These are phyloP conservation scores for Rutstroemia sp. DNA, from an alignment of 2,329 filamentous ascomycete genomes.

Conservation along the genomic window DNA sequence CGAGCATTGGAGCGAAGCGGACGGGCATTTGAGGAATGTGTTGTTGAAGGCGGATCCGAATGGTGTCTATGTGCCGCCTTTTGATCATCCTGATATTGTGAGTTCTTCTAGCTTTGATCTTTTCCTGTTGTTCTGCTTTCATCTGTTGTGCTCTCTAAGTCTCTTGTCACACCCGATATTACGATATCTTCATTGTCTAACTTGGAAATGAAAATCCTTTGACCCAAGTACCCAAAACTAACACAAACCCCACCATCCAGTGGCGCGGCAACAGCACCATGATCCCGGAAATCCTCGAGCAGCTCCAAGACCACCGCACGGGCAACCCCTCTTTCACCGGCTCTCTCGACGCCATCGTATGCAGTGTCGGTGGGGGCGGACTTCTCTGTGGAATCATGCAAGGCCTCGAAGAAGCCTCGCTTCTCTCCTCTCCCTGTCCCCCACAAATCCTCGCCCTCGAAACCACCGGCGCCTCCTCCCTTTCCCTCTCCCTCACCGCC, in stretches of 20 bases:
- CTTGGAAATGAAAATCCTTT: neutral
- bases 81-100: slow-evolving; percentile 55
- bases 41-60: slow-evolving; percentile 41
- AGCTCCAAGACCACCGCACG: neutral
- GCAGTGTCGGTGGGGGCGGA: slow-evolving; percentile 74
- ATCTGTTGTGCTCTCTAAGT: neutral
- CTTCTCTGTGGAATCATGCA: slow-evolving; percentile 69
- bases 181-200: neutral
- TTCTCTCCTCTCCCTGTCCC: neutral
- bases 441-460: slow-evolving; percentile 63
- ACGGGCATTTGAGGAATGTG: slow-evolving; percentile 53
- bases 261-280: slow-evolving; percentile 60
- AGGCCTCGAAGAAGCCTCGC: slow-evolving; percentile 34
- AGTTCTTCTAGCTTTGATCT: neutral
- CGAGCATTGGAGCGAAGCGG: slow-evolving; percentile 61
- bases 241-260: neutral
- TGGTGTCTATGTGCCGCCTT: slow-evolving; percentile 61
- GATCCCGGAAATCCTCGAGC: slow-evolving; percentile 34
- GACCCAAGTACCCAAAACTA: neutral
- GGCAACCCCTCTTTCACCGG: neutral
- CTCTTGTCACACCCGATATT: too few species aligned
- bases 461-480: slow-evolving; percentile 64
- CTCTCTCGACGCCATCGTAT: slow-evolving; percentile 59
- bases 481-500: slow-evolving; percentile 53
- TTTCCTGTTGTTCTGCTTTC: neutral